A percentile compares a stretch with the other conserved stretches of the same genome.
These are phyloP conservation scores for Sugiyamaella floridensis DNA, from an alignment of 805 yeast genomes.

Conservation along the genomic window DNA sequence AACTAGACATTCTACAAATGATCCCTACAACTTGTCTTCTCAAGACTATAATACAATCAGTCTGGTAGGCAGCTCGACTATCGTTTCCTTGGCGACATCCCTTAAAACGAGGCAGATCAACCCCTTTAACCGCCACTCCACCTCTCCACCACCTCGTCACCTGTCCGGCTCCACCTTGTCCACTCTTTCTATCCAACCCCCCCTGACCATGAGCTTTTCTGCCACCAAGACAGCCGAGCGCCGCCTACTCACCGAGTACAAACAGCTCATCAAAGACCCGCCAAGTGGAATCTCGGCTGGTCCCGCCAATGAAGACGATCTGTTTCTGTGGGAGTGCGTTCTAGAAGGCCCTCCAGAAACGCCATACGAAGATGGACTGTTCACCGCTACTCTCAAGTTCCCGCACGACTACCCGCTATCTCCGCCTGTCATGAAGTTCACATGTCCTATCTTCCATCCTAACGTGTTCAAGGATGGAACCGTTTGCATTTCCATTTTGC, in stretches of 20 bases:
- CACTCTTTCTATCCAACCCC: no score
- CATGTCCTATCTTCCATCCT: conserved; percentile 84
- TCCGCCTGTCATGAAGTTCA: conserved; percentile 70
- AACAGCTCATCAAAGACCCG: conserved; percentile 75
- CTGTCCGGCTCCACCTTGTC: no score
- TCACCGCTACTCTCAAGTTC: conserved; percentile 64
- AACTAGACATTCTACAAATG: no score
- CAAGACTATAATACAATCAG: no score
- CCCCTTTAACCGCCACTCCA: no score
- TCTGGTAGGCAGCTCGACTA: no score
- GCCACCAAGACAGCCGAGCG: conserved; percentile 61
- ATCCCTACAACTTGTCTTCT: no score
- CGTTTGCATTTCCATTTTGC: conserved; percentile 91
- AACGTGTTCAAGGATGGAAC: conserved; percentile 90
- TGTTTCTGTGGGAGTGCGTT: conserved; percentile 78
- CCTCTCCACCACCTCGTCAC: no score
- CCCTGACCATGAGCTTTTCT: conserved; percentile 9
- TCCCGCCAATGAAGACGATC: conserved; percentile 67
- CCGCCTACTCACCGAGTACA: conserved; percentile 80
- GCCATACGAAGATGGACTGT: conserved; percentile 82
- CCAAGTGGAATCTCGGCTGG: conserved; percentile 97
- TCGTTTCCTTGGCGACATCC: no score
- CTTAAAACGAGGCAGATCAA: no score
- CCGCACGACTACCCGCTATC: conserved; percentile 77
- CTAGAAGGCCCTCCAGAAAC: conserved; percentile 80